Percentiles rank a stretch among this genome's conserved stretches.
Conservation (phyloP, 2,329 filamentous ascomycete genomes). For the Sordariomycetes sp. region DNA sequence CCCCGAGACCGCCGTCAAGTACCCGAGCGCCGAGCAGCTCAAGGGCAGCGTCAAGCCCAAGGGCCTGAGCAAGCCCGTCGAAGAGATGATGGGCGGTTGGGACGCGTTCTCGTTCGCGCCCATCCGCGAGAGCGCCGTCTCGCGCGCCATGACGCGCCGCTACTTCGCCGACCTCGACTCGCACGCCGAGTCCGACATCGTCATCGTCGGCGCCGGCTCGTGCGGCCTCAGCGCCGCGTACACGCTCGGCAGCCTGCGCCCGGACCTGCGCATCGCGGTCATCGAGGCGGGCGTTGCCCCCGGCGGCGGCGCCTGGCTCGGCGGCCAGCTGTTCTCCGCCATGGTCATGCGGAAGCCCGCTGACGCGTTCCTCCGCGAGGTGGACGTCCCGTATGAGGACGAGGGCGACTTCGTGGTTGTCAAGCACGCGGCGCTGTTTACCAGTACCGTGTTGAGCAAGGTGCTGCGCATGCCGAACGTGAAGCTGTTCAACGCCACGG, state of each 20-base stretch:
- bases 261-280: constrained; percentile 85
- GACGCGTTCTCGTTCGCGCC: constrained; percentile 71
- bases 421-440: constrained; percentile 90
- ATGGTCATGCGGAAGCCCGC: constrained; percentile 95
- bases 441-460: constrained; percentile 72
- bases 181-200: constrained; percentile 87
- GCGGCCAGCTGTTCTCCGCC: constrained; percentile 86
- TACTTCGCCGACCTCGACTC: constrained; percentile 86
- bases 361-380: constrained; percentile 69
- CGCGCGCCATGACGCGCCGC: constrained; percentile 83
- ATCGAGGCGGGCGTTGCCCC: constrained; percentile 82
- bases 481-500: constrained; percentile 93
- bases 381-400: constrained; percentile 79
- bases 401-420: constrained; percentile 85
- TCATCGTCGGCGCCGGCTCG: constrained; percentile 84
- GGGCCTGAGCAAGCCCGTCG: constrained; percentile 15
- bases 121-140: constrained; percentile 87
- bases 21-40: background rate
- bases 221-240: constrained; percentile 82
- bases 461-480: constrained; percentile 81
- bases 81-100: constrained; percentile 67
- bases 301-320: constrained; percentile 84
- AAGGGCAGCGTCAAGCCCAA: constrained; percentile 19
- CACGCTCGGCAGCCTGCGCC: constrained; percentile 70
- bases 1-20: constrained; percentile 34